A percentile compares a stretch with the other conserved stretches of the same genome.
These are phyloP conservation scores for Paragyromitra xinjiangensis DNA, from an alignment of 495 filamentous ascomycete species.

Conservation along the genomic window DNA sequence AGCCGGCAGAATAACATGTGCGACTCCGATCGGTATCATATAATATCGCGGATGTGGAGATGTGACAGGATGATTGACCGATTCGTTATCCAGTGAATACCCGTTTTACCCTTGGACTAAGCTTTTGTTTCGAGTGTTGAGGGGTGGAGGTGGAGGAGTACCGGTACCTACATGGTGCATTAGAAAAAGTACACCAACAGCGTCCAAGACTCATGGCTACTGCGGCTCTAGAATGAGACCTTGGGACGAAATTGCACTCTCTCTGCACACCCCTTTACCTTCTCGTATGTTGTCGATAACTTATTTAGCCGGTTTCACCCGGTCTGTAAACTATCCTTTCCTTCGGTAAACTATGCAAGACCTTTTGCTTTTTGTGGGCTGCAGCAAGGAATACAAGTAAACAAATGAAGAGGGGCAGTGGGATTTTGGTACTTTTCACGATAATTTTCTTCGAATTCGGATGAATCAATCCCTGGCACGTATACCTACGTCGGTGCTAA, in stretches of 20 bases:
- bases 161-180: conserved; percentile 6
- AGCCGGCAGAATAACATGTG: conserved; percentile 27
- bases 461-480: conserved; percentile 24
- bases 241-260: not conserved
- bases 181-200: conserved; percentile 6
- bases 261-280: not conserved
- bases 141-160: not conserved
- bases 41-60: not conserved
- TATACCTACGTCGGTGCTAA: not conserved
- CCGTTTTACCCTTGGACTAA: conserved; percentile 36
- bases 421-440: conserved; percentile 11
- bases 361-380: not conserved
- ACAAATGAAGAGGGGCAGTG: not conserved
- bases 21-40: conserved; percentile 9
- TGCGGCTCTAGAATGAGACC: conserved; percentile 4
- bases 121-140: not conserved
- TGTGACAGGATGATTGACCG: not conserved
- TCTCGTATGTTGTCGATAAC: not conserved
- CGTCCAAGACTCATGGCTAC: not conserved
- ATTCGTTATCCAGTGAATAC: conserved; percentile 8
- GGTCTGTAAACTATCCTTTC: conserved; percentile 1
- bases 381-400: not conserved
- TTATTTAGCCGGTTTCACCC: conserved; percentile 33
- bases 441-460: conserved; percentile 4
- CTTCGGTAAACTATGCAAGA: conserved; percentile 7